Percentiles rank a stretch among this genome's conserved stretches.
Evolutionary conservation across 345 rosid species (phyloP).

Genomic region (Pelargonium nanum): DNA sequence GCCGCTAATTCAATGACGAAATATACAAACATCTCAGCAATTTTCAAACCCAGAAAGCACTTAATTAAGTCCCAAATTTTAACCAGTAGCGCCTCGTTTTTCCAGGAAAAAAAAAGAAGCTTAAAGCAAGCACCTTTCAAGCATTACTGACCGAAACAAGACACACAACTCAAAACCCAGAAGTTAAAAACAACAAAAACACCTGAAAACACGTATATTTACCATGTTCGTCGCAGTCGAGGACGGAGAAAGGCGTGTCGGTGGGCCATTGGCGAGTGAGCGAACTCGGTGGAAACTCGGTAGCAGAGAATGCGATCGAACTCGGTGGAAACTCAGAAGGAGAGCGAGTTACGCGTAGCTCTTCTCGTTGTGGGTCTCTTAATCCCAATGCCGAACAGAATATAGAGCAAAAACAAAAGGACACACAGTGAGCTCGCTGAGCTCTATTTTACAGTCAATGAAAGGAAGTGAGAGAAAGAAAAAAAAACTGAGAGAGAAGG

Average conservation of each 20-base stretch:
- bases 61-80: too few species aligned
- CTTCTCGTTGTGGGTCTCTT: too few species aligned
- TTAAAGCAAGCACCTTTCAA: conserved; percentile 16
- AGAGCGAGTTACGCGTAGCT: not conserved
- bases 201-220: not conserved
- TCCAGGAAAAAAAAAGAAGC: not conserved
- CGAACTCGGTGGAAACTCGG: not conserved
- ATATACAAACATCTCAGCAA: too few species aligned
- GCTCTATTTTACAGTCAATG: too few species aligned
- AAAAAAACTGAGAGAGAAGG: not conserved
- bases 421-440: not conserved
- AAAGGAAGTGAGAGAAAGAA: not conserved
- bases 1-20: too few species aligned
- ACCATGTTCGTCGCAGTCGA: not conserved
- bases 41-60: too few species aligned
- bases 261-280: conserved; percentile 5
- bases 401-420: not conserved
- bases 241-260: conserved; percentile 19
- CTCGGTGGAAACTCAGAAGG: not conserved
- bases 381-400: not conserved
- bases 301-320: not conserved
- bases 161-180: not conserved
- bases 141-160: conserved; percentile 6
- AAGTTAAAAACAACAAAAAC: not conserved
- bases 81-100: not conserved